Conservation (phyloP, 345 rosid species). For the Citrus trifoliata region DNA sequence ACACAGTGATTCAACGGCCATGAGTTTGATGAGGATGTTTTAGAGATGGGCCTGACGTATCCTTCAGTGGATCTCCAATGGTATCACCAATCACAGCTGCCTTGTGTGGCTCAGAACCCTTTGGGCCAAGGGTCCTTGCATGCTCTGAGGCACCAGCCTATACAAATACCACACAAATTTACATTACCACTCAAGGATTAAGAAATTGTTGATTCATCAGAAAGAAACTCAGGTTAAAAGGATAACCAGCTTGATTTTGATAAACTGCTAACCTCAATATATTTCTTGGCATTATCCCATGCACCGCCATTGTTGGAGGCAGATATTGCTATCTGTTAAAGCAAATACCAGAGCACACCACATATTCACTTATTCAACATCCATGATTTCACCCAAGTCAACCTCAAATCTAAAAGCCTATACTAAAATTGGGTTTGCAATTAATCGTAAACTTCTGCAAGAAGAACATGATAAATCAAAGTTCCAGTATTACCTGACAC, state of each 20-base stretch:
- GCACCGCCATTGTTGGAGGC: conserved; percentile 63
- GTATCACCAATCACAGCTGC: conserved; percentile 76
- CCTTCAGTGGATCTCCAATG: conserved; percentile 71
- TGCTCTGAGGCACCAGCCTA: conserved; percentile 73
- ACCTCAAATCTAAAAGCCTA: not conserved
- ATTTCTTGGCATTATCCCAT: conserved; percentile 58
- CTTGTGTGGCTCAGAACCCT: conserved; percentile 70
- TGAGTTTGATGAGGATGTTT: conserved; percentile 72
- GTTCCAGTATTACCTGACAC: conserved; percentile 44
- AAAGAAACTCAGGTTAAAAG: not conserved
- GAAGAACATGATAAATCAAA: not conserved
- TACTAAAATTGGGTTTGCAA: too few species aligned
- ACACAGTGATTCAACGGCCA: conserved; percentile 82
- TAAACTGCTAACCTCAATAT: conserved; percentile 35
- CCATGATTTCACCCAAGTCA: not conserved
- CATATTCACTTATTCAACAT: not conserved
- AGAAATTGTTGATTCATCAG: not conserved
- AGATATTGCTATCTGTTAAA: conserved; percentile 50
- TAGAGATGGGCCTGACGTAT: conserved; percentile 72
- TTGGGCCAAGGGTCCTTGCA: conserved; percentile 59
- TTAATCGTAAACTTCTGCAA: not conserved
- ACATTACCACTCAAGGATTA: too few species aligned
- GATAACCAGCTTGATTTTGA: not conserved
- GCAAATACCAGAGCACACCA: not conserved
- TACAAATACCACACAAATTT: not conserved